These are phyloP conservation scores for Ceratobasidium sp. DNA, from an alignment of 1,284 basidiomycete species.

Conservation along the genomic window DNA sequence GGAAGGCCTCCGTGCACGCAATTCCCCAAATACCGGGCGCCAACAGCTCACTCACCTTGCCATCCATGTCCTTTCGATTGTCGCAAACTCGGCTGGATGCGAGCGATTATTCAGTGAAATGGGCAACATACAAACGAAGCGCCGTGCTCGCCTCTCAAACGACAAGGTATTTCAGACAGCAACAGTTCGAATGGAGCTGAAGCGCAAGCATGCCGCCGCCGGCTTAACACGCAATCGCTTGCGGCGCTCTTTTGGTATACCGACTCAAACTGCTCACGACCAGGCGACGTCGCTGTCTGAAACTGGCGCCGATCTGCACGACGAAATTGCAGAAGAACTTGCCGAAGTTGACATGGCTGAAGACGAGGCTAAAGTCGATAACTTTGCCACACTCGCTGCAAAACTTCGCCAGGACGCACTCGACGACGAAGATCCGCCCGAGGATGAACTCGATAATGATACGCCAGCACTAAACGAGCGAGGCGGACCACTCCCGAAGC, in stretches of 20 bases:
- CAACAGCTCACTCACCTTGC: slow-evolving; percentile 52
- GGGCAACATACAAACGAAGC: slow-evolving; percentile 52
- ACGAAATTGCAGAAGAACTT: no score
- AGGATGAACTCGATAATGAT: no score
- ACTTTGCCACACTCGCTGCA: no score
- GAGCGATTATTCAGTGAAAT: slow-evolving; percentile 52
- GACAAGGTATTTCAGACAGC: slow-evolving; percentile 50
- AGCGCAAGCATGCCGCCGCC: slow-evolving; percentile 35
- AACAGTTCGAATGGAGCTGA: slow-evolving; percentile 48
- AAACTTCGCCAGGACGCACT: no score
- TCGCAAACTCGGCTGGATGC: slow-evolving; percentile 52
- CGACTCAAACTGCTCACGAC: no score
- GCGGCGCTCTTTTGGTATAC: slow-evolving; percentile 41
- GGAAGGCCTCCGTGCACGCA: slow-evolving; percentile 14
- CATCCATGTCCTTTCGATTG: slow-evolving; percentile 50
- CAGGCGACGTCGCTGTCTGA: no score
- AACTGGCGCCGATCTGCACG: no score
- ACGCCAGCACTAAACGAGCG: no score
- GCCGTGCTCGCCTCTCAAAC: slow-evolving; percentile 47
- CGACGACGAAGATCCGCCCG: no score
- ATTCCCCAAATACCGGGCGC: slow-evolving; percentile 35
- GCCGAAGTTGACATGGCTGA: no score
- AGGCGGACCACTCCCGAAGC: no score
- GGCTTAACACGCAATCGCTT: slow-evolving; percentile 39
- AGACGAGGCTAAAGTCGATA: no score